These are phyloP conservation scores for Malus fusca DNA, from an alignment of 306 rosid species.

Conservation along the genomic window DNA sequence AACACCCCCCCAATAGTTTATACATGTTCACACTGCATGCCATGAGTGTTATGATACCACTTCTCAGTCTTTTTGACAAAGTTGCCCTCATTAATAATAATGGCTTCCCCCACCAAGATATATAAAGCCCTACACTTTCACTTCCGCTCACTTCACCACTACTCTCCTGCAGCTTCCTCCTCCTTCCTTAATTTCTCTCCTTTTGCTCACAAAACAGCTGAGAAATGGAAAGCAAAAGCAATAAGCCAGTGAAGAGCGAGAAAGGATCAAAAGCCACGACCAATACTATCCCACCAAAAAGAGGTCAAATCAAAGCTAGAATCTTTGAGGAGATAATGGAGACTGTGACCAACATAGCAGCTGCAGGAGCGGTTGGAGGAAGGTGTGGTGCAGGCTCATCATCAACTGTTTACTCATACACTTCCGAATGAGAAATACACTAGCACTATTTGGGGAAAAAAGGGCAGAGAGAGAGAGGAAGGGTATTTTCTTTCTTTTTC, in stretches of 20 bases:
- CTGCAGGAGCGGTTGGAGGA: neutral
- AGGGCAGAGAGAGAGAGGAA: neutral
- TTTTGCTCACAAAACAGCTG: neutral
- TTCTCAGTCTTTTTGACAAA: neutral
- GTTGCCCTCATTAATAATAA: neutral
- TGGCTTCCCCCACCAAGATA: neutral
- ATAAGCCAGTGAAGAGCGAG: neutral
- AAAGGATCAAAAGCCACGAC: neutral
- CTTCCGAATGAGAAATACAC: neutral
- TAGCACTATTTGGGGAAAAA: neutral
- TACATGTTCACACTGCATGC: neutral
- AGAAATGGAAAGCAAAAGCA: neutral
- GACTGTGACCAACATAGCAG: neutral
- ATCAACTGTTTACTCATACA: neutral
- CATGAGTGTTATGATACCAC: neutral
- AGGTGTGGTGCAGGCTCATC: neutral
- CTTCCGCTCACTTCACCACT: neutral
- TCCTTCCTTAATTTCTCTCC: neutral
- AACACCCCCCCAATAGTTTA: neutral
- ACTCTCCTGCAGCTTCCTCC: neutral
- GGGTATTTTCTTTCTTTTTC: no score
- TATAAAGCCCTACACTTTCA: neutral
- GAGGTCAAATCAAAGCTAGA: conserved; percentile 2
- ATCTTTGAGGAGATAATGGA: neutral
- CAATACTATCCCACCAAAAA: neutral